A percentile compares a stretch with the other conserved stretches of the same genome.
phyloP scores from a whole-genome alignment of 148 eudicot genomes.

The Chenopodium album region DNA sequence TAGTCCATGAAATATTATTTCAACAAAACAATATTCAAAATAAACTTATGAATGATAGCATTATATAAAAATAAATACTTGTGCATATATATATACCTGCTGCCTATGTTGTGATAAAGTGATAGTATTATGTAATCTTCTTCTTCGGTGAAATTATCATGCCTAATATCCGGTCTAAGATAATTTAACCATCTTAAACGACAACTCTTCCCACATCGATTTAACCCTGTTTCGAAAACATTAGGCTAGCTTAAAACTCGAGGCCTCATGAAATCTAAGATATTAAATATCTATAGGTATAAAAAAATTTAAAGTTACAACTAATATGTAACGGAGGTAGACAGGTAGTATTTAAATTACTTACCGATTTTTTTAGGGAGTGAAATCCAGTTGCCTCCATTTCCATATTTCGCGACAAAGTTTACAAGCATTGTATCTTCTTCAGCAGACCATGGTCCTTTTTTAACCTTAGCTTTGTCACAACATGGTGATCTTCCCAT shows the following conservation, averaged over 20 bases:
- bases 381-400: slow-evolving; percentile 39
- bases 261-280: no score
- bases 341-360: background rate
- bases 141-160: slow-evolving; percentile 55
- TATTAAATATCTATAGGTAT: no score
- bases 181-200: slow-evolving; percentile 67
- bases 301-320: no score
- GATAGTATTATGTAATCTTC: slow-evolving; percentile 49
- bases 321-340: no score
- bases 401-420: slow-evolving; percentile 28
- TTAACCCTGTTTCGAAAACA: slow-evolving; percentile 35
- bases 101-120: slow-evolving; percentile 45
- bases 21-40: background rate
- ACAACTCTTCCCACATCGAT: slow-evolving; percentile 73
- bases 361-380: slow-evolving; percentile 36
- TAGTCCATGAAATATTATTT: background rate
- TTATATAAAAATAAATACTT: background rate
- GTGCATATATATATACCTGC: slow-evolving; percentile 38
- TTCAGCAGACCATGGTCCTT: slow-evolving; percentile 44
- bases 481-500: slow-evolving; percentile 51
- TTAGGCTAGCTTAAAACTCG: background rate
- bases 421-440: slow-evolving; percentile 33
- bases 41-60: no score
- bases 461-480: slow-evolving; percentile 38
- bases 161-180: slow-evolving; percentile 58